Evolutionary conservation across 768 basidiomycete genomes (phyloP).

Genomic region (Hericium coralloides): DNA sequence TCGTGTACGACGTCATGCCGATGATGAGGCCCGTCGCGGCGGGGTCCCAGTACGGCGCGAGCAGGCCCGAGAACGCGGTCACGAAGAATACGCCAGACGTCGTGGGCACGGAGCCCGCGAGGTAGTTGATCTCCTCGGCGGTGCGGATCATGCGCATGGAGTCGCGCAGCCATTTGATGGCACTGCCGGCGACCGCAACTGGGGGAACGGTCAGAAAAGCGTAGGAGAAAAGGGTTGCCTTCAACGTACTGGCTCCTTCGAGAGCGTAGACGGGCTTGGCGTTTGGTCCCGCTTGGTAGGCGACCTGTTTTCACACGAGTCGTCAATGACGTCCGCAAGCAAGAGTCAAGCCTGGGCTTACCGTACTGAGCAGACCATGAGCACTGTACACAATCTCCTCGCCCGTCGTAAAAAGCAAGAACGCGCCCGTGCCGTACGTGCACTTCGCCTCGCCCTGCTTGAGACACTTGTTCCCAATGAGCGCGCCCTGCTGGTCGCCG

Average conservation of each 20-base stretch:
- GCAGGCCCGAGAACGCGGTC: conserved; percentile 90
- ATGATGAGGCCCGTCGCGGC: conserved; percentile 82
- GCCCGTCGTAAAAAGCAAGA: conserved; percentile 93
- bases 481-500: conserved; percentile 97
- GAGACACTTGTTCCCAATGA: conserved; percentile 95
- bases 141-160: conserved; percentile 75
- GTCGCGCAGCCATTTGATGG: conserved; percentile 95
- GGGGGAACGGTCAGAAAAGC: background rate
- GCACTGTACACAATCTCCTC: conserved; percentile 73
- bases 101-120: conserved; percentile 67
- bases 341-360: conserved; percentile 22
- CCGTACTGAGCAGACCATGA: conserved; percentile 87
- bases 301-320: conserved; percentile 43
- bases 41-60: conserved; percentile 98
- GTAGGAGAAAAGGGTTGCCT: background rate
- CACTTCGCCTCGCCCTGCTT: conserved; percentile 91
- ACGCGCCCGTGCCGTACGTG: conserved; percentile 96
- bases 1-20: conserved; percentile 82
- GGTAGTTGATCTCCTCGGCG: conserved; percentile 75
- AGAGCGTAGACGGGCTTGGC: conserved; percentile 84
- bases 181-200: conserved; percentile 94
- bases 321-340: background rate
- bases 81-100: conserved; percentile 95
- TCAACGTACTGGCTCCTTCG: conserved; percentile 85
- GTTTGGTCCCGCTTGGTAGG: conserved; percentile 77